Conservation (phyloP, 1,139 yeast genomes). For the Candida pseudoviswanathii region DNA sequence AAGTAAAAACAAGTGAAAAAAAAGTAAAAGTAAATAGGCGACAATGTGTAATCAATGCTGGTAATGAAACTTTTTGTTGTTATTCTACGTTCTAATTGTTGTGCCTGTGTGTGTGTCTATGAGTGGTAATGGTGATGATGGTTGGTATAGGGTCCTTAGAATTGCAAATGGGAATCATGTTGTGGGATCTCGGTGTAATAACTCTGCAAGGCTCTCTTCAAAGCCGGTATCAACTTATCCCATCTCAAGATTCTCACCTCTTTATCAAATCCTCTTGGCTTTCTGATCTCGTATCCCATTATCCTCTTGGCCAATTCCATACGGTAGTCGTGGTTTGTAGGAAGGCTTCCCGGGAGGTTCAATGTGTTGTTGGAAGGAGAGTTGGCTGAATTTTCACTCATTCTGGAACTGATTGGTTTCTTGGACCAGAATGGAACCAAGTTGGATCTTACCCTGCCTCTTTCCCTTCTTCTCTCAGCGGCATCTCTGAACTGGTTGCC, state of each 20-base stretch:
- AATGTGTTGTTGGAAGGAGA: neutral
- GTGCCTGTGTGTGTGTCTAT: neutral
- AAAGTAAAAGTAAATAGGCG: neutral
- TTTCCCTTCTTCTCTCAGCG: slow-evolving; percentile 55
- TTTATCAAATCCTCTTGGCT: slow-evolving; percentile 69
- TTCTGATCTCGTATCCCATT: slow-evolving; percentile 63
- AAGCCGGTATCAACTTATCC: slow-evolving; percentile 61
- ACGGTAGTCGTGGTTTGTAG: slow-evolving; percentile 46
- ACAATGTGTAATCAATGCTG: neutral
- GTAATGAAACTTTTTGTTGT: neutral
- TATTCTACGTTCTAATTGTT: neutral
- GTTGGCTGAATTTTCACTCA: slow-evolving; percentile 26
- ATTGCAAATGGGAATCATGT: slow-evolving; percentile 15
- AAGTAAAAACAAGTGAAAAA: neutral
- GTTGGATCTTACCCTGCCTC: slow-evolving; percentile 66
- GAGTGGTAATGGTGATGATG: too few species aligned
- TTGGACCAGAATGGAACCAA: slow-evolving; percentile 71
- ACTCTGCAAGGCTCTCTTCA: slow-evolving; percentile 63
- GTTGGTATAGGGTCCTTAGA: slow-evolving; percentile 3
- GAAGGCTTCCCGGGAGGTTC: slow-evolving; percentile 9
- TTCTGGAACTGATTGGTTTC: slow-evolving; percentile 56
- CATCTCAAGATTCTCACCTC: slow-evolving; percentile 64
- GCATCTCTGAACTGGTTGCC: slow-evolving; percentile 51
- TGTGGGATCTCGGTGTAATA: slow-evolving; percentile 58
- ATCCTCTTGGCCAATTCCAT: slow-evolving; percentile 62